Conservation (phyloP, 345 rosid species). For the Moricandia arvensis region DNA sequence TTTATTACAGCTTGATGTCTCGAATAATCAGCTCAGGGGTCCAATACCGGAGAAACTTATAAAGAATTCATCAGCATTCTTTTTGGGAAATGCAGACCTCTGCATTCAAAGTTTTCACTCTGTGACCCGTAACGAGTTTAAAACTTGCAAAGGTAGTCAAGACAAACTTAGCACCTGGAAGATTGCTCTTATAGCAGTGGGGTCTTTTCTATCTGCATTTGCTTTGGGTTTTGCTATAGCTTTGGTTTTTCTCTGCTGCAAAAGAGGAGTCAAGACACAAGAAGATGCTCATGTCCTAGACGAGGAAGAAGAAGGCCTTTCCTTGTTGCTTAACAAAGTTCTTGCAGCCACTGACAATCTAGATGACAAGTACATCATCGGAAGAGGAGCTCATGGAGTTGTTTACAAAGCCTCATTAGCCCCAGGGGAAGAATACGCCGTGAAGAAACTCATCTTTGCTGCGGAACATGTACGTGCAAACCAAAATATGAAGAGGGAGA, state of each 20-base stretch:
- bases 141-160: slow-evolving; percentile 40
- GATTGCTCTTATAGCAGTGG: slow-evolving; percentile 47
- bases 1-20: slow-evolving; percentile 47
- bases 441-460: slow-evolving; percentile 53
- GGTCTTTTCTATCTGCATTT: slow-evolving; percentile 33
- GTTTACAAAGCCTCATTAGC: slow-evolving; percentile 64
- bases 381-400: slow-evolving; percentile 79
- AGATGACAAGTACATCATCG: slow-evolving; percentile 35
- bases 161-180: slow-evolving; percentile 36
- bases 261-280: slow-evolving; percentile 34
- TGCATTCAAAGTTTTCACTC: slow-evolving; percentile 51
- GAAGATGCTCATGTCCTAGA: slow-evolving; percentile 38
- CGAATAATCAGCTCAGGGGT: slow-evolving; percentile 61
- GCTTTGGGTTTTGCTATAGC: slow-evolving; percentile 33
- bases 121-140: slow-evolving; percentile 31
- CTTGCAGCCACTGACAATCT: slow-evolving; percentile 51
- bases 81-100: slow-evolving; percentile 50
- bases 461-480: slow-evolving; percentile 36
- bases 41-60: slow-evolving; percentile 49
- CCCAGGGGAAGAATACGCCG: slow-evolving; percentile 50
- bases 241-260: slow-evolving; percentile 23
- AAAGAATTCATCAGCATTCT: slow-evolving; percentile 45
- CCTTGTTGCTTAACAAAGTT: slow-evolving; percentile 57
- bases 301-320: slow-evolving; percentile 38
- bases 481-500: slow-evolving; percentile 60